Conservation (phyloP, 208 protist genomes). For the Trypanosoma avium region DNA sequence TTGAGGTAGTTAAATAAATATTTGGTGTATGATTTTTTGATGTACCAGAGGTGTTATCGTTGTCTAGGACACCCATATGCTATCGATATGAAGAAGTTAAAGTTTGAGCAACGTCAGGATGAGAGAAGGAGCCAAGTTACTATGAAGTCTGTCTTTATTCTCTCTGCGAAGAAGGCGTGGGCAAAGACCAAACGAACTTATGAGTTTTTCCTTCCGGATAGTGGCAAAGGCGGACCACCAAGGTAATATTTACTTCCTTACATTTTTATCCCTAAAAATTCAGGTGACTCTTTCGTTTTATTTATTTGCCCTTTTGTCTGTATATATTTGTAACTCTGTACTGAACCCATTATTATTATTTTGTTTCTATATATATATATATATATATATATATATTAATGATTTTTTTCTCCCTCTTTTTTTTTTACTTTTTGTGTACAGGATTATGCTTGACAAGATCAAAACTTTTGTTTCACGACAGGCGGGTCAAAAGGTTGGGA, state of each 20-base stretch:
- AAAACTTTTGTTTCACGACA: constrained; percentile 74
- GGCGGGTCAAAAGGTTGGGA: constrained; percentile 40
- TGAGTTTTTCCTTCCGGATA: constrained; percentile 25
- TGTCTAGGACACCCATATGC: constrained; percentile 47
- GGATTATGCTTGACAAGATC: constrained; percentile 70
- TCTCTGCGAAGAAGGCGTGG: constrained; percentile 10
- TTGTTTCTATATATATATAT: background rate
- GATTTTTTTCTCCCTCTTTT: constrained; percentile 29
- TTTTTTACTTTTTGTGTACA: constrained; percentile 12
- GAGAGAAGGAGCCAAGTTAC: background rate
- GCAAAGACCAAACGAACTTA: constrained; percentile 21
- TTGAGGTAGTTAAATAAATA: too few species aligned
- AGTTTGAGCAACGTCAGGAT: background rate
- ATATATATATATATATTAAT: constrained; percentile 9
- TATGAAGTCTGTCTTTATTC: background rate
- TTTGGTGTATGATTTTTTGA: constrained; percentile 37
- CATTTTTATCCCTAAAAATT: background rate
- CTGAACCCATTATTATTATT: background rate
- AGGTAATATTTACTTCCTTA: constrained; percentile 2
- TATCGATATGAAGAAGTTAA: constrained; percentile 39
- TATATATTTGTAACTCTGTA: constrained; percentile 3
- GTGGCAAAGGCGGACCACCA: constrained; percentile 14
- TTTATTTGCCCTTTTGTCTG: background rate
- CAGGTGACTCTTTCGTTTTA: background rate
- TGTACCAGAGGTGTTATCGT: constrained; percentile 11